Percentiles rank a stretch among this genome's conserved stretches.
phyloP scores from a whole-genome alignment of 2,329 filamentous ascomycete genomes.

The Ampelomyces quisqualis region DNA sequence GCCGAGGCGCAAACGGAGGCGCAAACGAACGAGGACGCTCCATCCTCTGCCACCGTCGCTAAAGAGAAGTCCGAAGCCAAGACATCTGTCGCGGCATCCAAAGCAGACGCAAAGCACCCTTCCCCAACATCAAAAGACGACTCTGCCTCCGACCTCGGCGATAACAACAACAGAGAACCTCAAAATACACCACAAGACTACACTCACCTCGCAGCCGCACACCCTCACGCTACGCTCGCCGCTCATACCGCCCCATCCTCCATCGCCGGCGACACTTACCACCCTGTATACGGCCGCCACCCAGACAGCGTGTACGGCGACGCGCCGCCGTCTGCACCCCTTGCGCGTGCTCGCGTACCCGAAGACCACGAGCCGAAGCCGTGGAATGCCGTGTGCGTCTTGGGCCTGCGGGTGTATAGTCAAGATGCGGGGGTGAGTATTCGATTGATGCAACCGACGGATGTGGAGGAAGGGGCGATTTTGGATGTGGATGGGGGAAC shows the following conservation, averaged over 20 bases:
- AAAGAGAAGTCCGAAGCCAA: constrained; percentile 2
- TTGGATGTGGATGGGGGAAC: constrained; percentile 35
- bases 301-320: constrained; percentile 7
- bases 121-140: too few relatives aligned
- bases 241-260: neutral
- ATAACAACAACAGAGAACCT: neutral
- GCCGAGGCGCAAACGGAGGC: neutral
- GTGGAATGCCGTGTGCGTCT: constrained; percentile 63
- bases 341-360: neutral
- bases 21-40: neutral
- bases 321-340: constrained; percentile 3
- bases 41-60: neutral
- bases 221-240: too few relatives aligned
- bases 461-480: constrained; percentile 32
- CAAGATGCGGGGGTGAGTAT: constrained; percentile 36
- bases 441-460: constrained; percentile 33
- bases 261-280: neutral
- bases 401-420: constrained; percentile 57
- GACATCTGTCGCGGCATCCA: too few relatives aligned
- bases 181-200: neutral
- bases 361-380: constrained; percentile 37
- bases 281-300: neutral
- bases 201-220: neutral
- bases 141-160: too few relatives aligned
- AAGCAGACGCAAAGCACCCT: neutral